phyloP scores from a whole-genome alignment of 495 filamentous ascomycete genomes.

The Neurospora africana region DNA sequence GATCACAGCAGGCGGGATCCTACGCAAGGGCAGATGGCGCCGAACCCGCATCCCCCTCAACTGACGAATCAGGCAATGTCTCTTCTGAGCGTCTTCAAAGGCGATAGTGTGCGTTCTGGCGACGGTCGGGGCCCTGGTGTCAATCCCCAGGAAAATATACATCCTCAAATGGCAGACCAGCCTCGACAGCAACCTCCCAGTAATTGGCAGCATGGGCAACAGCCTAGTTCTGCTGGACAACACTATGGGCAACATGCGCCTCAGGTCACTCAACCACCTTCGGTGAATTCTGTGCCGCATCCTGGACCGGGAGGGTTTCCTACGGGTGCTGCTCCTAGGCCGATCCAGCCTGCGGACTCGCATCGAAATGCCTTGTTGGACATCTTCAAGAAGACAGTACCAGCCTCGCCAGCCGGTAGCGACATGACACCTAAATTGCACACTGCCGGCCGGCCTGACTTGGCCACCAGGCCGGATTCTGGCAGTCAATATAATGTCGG shows the following conservation, averaged over 20 bases:
- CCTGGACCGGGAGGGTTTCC: background rate
- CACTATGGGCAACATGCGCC: constrained; percentile 12
- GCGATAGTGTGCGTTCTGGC: constrained; percentile 8
- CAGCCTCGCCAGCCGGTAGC: constrained; percentile 14
- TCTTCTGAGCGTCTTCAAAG: constrained; percentile 56
- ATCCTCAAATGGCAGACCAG: constrained; percentile 4
- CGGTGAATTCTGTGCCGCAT: background rate
- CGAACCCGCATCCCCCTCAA: constrained; percentile 2
- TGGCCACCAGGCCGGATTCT: constrained; percentile 9
- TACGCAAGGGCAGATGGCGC: constrained; percentile 29
- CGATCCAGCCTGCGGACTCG: constrained; percentile 27
- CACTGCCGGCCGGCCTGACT: constrained; percentile 3
- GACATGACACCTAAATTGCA: constrained; percentile 6
- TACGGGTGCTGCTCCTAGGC: constrained; percentile 7
- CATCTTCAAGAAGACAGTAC: constrained; percentile 38
- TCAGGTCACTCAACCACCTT: constrained; percentile 1
- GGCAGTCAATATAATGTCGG: constrained; percentile 6
- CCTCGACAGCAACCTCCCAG: constrained; percentile 11
- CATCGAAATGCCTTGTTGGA: constrained; percentile 36
- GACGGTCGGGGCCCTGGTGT: constrained; percentile 7
- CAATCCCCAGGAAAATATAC: constrained; percentile 5
- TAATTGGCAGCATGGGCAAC: constrained; percentile 9
- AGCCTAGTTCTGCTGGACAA: constrained; percentile 12
- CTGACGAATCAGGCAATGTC: constrained; percentile 47
- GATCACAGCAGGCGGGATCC: constrained; percentile 11